Percentiles rank a stretch among this genome's conserved stretches.
Evolutionary conservation across 2,329 filamentous ascomycete species (phyloP).

Genomic region (Coleophoma crateriformis): DNA sequence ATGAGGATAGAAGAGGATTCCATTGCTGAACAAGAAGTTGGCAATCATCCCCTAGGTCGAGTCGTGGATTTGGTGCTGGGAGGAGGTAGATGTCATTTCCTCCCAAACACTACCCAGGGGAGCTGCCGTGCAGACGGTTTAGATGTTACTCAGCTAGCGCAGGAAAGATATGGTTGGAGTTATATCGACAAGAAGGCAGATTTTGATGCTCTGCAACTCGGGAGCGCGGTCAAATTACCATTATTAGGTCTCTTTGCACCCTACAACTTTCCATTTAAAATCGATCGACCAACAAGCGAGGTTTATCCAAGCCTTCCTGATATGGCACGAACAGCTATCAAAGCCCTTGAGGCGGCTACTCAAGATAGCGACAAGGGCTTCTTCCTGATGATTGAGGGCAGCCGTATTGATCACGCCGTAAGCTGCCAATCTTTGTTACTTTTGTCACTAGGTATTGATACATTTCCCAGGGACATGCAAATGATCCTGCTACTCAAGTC

Average conservation of each 20-base stretch:
- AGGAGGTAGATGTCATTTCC: constrained; percentile 87
- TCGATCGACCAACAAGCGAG: constrained; percentile 76
- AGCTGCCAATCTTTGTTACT: neutral
- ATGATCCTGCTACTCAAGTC: constrained; percentile 79
- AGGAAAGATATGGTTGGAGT: constrained; percentile 70
- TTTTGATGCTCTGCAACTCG: constrained; percentile 70
- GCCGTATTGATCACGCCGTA: constrained; percentile 83
- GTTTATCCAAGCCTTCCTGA: constrained; percentile 85
- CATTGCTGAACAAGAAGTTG: constrained; percentile 89
- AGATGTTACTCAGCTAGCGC: constrained; percentile 70
- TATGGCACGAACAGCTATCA: constrained; percentile 81
- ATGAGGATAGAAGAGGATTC: constrained; percentile 76
- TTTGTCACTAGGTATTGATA: too few relatives aligned
- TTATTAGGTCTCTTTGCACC: constrained; percentile 80
- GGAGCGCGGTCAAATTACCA: constrained; percentile 67
- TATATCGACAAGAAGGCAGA: constrained; percentile 68
- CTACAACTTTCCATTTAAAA: constrained; percentile 84
- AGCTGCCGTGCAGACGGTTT: constrained; percentile 76
- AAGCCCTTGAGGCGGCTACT: constrained; percentile 75
- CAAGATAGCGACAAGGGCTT: constrained; percentile 83
- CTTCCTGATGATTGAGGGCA: constrained; percentile 98
- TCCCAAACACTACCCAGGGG: constrained; percentile 74
- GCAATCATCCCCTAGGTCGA: constrained; percentile 78
- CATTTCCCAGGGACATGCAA: constrained; percentile 56
- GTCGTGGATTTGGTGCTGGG: constrained; percentile 91